phyloP scores from a whole-genome alignment of 2,329 filamentous ascomycete genomes.

The Penicillium sp. region DNA sequence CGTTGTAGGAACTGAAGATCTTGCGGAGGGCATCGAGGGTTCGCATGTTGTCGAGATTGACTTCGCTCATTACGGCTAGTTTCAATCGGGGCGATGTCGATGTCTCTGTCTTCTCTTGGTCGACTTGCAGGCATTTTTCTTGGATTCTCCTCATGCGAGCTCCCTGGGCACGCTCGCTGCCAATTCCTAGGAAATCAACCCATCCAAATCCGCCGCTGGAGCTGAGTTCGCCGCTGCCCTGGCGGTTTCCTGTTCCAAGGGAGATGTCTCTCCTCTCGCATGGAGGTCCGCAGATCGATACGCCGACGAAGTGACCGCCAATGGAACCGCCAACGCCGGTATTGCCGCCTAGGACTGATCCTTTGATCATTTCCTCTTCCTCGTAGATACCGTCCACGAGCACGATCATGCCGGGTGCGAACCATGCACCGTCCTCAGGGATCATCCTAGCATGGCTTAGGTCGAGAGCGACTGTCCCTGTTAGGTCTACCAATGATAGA shows the following conservation, averaged over 20 bases:
- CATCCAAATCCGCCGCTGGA: constrained; percentile 87
- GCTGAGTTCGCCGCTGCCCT: constrained; percentile 39
- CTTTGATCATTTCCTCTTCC: constrained; percentile 74
- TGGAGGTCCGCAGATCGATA: constrained; percentile 88
- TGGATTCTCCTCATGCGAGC: constrained; percentile 82
- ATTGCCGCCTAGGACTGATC: constrained; percentile 72
- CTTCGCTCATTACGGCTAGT: constrained; percentile 79
- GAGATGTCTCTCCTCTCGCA: constrained; percentile 83
- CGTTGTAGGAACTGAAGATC: constrained; percentile 74
- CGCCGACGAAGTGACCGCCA: constrained; percentile 87
- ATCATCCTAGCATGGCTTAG: constrained; percentile 79
- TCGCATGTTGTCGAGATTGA: constrained; percentile 83
- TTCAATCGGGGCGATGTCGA: constrained; percentile 46
- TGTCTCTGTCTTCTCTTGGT: constrained; percentile 28
- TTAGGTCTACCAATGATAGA: constrained; percentile 82
- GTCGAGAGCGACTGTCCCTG: constrained; percentile 85
- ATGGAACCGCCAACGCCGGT: constrained; percentile 87
- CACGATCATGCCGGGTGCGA: constrained; percentile 93
- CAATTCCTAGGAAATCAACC: constrained; percentile 93
- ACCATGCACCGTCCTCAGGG: constrained; percentile 86
- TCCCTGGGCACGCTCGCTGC: constrained; percentile 84
- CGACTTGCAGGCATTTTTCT: constrained; percentile 62
- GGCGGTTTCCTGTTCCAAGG: constrained; percentile 67
- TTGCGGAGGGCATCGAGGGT: constrained; percentile 80
- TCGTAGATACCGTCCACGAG: constrained; percentile 96